A percentile compares a stretch with the other conserved stretches of the same genome.
phyloP scores from a whole-genome alignment of 805 yeast genomes.

The Pichia gijzeniarum region DNA sequence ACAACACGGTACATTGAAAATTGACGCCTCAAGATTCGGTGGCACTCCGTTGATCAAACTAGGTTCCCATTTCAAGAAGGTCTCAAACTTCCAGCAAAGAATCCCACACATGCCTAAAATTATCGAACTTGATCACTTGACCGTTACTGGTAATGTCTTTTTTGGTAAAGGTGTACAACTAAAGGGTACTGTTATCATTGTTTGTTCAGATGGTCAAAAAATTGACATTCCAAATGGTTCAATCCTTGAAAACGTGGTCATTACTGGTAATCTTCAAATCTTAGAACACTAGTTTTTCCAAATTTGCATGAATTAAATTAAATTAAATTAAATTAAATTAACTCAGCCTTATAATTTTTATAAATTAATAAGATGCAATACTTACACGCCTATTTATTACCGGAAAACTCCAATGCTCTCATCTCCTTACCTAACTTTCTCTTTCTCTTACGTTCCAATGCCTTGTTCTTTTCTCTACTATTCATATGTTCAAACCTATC shows the following conservation, averaged over 20 bases:
- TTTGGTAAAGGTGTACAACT: conserved; percentile 86
- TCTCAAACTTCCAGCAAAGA: conserved; percentile 81
- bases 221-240: conserved; percentile 98
- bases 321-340: no score
- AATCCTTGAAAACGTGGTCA: conserved; percentile 89
- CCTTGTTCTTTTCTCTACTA: conserved; percentile 67
- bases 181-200: conserved; percentile 96
- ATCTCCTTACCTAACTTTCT: conserved; percentile 78
- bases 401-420: conserved; percentile 33
- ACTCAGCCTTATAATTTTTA: no score
- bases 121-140: conserved; percentile 92
- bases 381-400: no score
- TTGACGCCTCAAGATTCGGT: conserved; percentile 82
- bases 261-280: conserved; percentile 93
- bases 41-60: conserved; percentile 92
- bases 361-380: background rate
- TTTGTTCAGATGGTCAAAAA: conserved; percentile 93
- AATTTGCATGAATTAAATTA: background rate
- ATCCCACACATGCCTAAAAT: conserved; percentile 94
- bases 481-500: conserved; percentile 74
- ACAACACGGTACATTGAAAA: conserved; percentile 83
- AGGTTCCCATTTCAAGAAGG: conserved; percentile 96
- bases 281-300: conserved; percentile 64
- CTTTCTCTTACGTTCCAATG: conserved; percentile 82
- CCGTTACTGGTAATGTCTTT: conserved; percentile 93